Conservation (phyloP, 1,139 yeast species). For the Geotrichum fermentans region DNA sequence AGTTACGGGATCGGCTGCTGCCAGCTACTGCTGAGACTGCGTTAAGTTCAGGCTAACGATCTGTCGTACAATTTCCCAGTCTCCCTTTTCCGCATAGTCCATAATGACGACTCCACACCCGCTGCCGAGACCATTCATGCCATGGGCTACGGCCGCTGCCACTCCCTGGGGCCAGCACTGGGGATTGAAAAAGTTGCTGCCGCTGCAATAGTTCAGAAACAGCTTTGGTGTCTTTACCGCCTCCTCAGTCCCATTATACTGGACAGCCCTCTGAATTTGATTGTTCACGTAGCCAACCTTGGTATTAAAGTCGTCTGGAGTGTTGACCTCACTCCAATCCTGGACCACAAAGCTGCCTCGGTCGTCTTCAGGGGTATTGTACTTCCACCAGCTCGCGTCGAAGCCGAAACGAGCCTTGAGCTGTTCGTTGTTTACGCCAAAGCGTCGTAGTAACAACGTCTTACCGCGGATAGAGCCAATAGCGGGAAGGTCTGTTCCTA, state of each 20-base stretch:
- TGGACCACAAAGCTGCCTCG: conserved; percentile 62
- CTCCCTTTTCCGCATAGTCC: conserved; percentile 60
- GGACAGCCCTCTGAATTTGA: conserved; percentile 51
- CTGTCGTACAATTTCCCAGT: conserved; percentile 55
- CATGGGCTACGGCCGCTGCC: conserved; percentile 47
- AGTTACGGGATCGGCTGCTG: too few relatives aligned
- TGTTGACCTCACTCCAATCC: conserved; percentile 65
- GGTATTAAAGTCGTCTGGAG: conserved; percentile 49
- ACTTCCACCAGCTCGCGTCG: conserved; percentile 63
- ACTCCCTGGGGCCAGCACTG: conserved; percentile 73
- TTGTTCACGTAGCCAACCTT: conserved; percentile 57
- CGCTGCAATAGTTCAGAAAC: conserved; percentile 69
- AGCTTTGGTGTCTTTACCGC: conserved; percentile 44
- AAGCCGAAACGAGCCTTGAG: conserved; percentile 51
- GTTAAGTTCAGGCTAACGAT: conserved; percentile 54
- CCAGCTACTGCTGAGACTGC: not conserved
- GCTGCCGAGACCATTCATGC: conserved; percentile 49
- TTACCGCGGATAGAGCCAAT: conserved; percentile 65
- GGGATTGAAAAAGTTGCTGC: conserved; percentile 65
- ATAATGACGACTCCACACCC: conserved; percentile 58
- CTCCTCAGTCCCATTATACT: conserved; percentile 40
- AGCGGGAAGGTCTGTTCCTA: conserved; percentile 52
- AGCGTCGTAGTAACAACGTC: conserved; percentile 62
- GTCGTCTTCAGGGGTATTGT: conserved; percentile 64
- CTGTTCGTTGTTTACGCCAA: conserved; percentile 52